phyloP scores from a whole-genome alignment of 371 early-diverging fungal species.

The Apophysomyces ossiformis region DNA sequence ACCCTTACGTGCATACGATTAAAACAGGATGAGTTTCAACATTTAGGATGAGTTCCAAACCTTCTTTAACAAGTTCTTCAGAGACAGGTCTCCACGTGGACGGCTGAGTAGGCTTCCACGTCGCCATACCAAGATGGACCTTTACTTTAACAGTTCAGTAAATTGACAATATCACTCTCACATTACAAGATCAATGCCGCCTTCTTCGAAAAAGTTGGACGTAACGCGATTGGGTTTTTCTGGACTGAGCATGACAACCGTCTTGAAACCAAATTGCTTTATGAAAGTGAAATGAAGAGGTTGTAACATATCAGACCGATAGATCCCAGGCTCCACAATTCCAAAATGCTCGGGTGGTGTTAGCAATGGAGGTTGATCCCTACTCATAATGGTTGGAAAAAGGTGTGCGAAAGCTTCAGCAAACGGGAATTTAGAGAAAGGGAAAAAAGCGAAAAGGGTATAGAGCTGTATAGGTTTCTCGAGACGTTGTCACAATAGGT shows the following conservation, averaged over 20 bases:
- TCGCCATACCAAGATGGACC: conserved; percentile 73
- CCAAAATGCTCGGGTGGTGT: conserved; percentile 92
- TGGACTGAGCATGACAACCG: conserved; percentile 85
- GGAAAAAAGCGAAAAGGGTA: too few species aligned
- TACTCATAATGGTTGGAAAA: conserved; percentile 1
- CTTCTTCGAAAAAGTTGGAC: conserved; percentile 81
- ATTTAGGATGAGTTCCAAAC: conserved; percentile 83
- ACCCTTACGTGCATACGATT: conserved; percentile 86
- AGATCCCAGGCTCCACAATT: conserved; percentile 87
- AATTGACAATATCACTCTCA: conserved; percentile 28
- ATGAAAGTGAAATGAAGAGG: conserved; percentile 80
- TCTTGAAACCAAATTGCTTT: conserved; percentile 76
- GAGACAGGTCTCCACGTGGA: conserved; percentile 89
- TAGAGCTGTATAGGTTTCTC: too few species aligned
- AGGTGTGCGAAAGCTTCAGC: too few species aligned
- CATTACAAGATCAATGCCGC: conserved; percentile 71
- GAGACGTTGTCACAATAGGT: too few species aligned
- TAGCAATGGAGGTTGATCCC: conserved; percentile 28
- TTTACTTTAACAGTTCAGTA: conserved; percentile 21
- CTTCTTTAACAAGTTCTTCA: conserved; percentile 94
- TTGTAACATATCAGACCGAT: conserved; percentile 80
- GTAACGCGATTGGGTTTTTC: conserved; percentile 83
- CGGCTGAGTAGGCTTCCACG: conserved; percentile 55
- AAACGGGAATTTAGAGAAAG: too few species aligned
- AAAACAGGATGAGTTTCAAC: conserved; percentile 81